Evolutionary conservation across 2,329 filamentous ascomycete species (phyloP).

Genomic region (Talaromyces islandicus): DNA sequence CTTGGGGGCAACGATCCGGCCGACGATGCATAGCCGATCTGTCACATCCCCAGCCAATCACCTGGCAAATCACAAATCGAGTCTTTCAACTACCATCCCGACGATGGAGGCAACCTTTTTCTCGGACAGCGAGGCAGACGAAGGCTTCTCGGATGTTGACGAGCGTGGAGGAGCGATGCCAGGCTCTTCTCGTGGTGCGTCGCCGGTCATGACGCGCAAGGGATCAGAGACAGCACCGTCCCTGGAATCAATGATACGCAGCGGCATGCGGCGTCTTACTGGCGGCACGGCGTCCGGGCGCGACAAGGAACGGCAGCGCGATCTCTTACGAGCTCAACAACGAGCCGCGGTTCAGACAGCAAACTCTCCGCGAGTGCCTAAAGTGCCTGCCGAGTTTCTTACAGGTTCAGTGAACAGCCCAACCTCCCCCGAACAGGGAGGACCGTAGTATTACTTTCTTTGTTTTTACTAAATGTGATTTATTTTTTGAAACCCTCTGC

Average conservation of each 20-base stretch:
- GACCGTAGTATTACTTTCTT: background rate
- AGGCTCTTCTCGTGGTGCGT: conserved; percentile 16
- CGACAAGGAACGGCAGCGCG: conserved; percentile 41
- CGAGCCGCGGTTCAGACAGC: conserved; percentile 33
- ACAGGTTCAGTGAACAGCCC: conserved; percentile 30
- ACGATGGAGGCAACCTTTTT: conserved; percentile 54
- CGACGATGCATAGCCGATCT: conserved; percentile 71
- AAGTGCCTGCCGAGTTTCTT: conserved; percentile 44
- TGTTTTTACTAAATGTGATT: background rate
- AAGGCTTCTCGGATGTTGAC: conserved; percentile 74
- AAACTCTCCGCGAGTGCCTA: conserved; percentile 40
- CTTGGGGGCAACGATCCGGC: conserved; percentile 43
- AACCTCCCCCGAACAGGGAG: conserved; percentile 24
- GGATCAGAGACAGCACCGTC: conserved; percentile 38
- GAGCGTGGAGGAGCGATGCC: conserved; percentile 49
- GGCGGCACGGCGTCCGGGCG: conserved; percentile 35
- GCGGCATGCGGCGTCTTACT: conserved; percentile 43
- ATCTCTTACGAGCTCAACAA: conserved; percentile 37
- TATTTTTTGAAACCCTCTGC: background rate
- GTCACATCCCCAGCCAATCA: conserved; percentile 70
- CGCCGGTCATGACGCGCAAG: conserved; percentile 23
- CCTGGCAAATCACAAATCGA: conserved; percentile 23
- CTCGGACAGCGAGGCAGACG: conserved; percentile 73
- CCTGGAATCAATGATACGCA: conserved; percentile 40
- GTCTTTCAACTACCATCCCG: conserved; percentile 3